Conservation (phyloP, 2,329 filamentous ascomycete species). For the Alternaria arborescens region DNA sequence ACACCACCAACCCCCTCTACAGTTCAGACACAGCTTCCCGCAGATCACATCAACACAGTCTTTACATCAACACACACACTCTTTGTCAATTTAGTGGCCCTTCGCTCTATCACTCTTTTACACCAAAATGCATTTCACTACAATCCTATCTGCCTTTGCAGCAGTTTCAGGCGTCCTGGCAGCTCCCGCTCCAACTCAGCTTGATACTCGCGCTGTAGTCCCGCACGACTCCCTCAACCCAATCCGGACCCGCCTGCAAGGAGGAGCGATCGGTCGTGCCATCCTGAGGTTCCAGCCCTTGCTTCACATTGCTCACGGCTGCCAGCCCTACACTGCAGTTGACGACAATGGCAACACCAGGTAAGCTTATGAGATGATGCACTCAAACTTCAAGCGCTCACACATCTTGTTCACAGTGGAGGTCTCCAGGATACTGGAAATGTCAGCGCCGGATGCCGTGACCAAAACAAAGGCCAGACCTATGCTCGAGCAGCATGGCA, state of each 20-base stretch:
- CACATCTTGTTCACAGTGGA: neutral
- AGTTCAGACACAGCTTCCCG: neutral
- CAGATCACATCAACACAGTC: neutral
- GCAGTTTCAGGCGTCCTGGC: neutral
- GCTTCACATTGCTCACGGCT: slow-evolving; percentile 6
- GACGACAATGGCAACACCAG: slow-evolving; percentile 5
- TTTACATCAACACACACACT: neutral
- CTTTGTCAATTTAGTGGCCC: neutral
- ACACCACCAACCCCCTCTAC: neutral
- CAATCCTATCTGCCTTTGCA: neutral
- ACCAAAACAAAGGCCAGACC: slow-evolving; percentile 1
- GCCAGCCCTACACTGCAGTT: slow-evolving; percentile 7
- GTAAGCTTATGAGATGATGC: neutral
- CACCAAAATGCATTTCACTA: neutral
- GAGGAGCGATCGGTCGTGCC: slow-evolving; percentile 6
- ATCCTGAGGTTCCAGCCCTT: slow-evolving; percentile 4
- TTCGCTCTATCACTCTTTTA: neutral
- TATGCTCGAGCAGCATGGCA: slow-evolving; percentile 8
- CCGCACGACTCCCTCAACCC: slow-evolving; percentile 2
- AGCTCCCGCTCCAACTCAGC: neutral
- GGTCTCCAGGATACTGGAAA: slow-evolving; percentile 4
- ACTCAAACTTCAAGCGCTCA: neutral
- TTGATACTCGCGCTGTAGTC: slow-evolving; percentile 8
- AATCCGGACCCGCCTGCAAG: slow-evolving; percentile 1
- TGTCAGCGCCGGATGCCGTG: neutral